phyloP scores from a whole-genome alignment of 2,329 filamentous ascomycete genomes.

The Chaetomium sp. region DNA sequence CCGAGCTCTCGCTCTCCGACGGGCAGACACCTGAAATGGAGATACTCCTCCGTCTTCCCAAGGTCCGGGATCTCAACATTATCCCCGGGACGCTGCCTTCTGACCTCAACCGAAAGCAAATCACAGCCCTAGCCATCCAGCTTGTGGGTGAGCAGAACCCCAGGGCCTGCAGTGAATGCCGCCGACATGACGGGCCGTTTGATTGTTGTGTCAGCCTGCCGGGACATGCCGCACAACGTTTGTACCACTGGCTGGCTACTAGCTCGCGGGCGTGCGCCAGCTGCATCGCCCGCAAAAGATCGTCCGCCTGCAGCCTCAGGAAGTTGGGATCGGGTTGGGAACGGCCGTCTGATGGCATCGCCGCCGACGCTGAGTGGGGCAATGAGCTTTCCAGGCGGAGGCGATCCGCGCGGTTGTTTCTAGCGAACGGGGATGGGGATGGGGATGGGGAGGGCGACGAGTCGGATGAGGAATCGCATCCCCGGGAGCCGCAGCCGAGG shows the following conservation, averaged over 20 bases:
- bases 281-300: slow-evolving; percentile 17
- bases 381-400: neutral
- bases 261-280: slow-evolving; percentile 22
- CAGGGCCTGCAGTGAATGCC: slow-evolving; percentile 27
- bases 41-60: slow-evolving; percentile 18
- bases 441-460: slow-evolving; percentile 6
- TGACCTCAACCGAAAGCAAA: slow-evolving; percentile 6
- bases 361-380: neutral
- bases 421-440: neutral
- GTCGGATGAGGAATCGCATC: neutral
- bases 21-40: neutral
- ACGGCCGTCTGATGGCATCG: neutral
- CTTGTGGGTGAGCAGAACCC: slow-evolving; percentile 17
- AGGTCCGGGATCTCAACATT: slow-evolving; percentile 11
- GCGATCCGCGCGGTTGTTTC: neutral
- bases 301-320: slow-evolving; percentile 24
- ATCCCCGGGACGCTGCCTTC: neutral
- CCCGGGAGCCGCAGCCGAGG: neutral
- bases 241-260: neutral
- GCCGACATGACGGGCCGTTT: slow-evolving; percentile 17
- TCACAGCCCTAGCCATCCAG: slow-evolving; percentile 25
- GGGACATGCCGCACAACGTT: neutral
- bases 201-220: slow-evolving; percentile 18
- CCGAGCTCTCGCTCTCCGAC: neutral
- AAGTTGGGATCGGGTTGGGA: neutral